phyloP scores from a whole-genome alignment of 257 asterid species.

The Avicennia marina region DNA sequence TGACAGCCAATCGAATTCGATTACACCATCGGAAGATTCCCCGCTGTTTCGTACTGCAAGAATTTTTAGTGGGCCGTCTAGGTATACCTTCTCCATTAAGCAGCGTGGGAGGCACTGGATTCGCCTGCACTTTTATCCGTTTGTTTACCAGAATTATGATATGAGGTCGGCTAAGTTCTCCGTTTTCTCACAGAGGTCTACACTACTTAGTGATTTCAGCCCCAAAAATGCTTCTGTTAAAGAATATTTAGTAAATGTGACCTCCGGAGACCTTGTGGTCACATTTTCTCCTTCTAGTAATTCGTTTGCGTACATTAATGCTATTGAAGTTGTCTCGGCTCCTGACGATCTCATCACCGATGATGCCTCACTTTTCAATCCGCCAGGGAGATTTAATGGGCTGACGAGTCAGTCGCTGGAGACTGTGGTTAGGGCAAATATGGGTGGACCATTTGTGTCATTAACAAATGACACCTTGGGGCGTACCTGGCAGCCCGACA shows the following conservation, averaged over 20 bases:
- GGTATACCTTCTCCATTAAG: slow-evolving; percentile 47
- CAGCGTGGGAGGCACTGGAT: slow-evolving; percentile 61
- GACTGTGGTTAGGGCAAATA: slow-evolving; percentile 65
- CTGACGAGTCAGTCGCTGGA: slow-evolving; percentile 49
- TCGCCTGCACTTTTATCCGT: slow-evolving; percentile 51
- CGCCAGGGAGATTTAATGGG: slow-evolving; percentile 45
- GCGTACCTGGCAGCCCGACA: slow-evolving; percentile 65
- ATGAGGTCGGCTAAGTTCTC: slow-evolving; percentile 54
- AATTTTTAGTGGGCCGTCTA: slow-evolving; percentile 45
- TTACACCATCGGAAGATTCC: slow-evolving; percentile 37
- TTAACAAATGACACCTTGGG: slow-evolving; percentile 65
- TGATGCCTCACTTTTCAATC: slow-evolving; percentile 37
- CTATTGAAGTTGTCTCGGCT: slow-evolving; percentile 68
- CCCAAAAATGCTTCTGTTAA: slow-evolving; percentile 36
- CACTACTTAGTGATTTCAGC: slow-evolving; percentile 46
- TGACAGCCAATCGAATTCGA: slow-evolving; percentile 35
- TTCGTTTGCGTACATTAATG: slow-evolving; percentile 73
- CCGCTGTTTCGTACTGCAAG: slow-evolving; percentile 54
- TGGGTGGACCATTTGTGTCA: slow-evolving; percentile 71
- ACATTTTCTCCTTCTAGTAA: slow-evolving; percentile 43
- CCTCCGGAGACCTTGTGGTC: slow-evolving; percentile 47
- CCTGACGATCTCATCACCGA: slow-evolving; percentile 57
- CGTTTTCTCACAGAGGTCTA: slow-evolving; percentile 40
- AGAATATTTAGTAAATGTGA: slow-evolving; percentile 53
- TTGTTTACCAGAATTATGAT: slow-evolving; percentile 35